Evolutionary conservation across 345 rosid species (phyloP), one percentile per base, ranked within the genome.

Genomic region (Citrus cavaleriei): DNA sequence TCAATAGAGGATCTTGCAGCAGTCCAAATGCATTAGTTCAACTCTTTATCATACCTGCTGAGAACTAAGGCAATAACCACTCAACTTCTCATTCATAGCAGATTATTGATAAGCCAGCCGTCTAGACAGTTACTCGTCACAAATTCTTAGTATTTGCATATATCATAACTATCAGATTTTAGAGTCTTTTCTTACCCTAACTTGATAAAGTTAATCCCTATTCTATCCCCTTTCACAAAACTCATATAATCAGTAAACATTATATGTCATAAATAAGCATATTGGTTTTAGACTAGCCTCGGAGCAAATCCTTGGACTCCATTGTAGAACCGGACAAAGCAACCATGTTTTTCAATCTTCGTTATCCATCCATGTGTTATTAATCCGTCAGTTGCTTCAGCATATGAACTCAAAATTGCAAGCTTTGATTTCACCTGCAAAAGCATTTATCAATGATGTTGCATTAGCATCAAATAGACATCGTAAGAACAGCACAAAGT

Each of bases 231-330:
- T 27, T 10, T 32, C 25, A 55, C 24, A 18, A 54, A 32, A 25
- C 6, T 19, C 7, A 27, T 28, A 21, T 68, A 37, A 77, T 66
- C 25, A 76, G 35, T 24, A 66, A 66, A 66, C 5, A 37, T 38
- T 18, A 38, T 51, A 46, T 69, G 35, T 19, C 63, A 64, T 54
- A 32, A 25, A 66, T 4, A 67, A 66, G n/a, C 55, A 63, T 63
- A 46, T 30, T 5, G 25, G 77, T 78, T 24, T 30, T 78, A 62
- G 54, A 87, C 88, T 79, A 67, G 81, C 99, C 99, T 88, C 77
- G 97, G 89, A 82, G 89, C 92, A 87, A 96, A 92, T 82, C 98
- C 99, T 80, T 94, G 99, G 84, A 96, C 98, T 80, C 98, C 98
- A 88, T 90, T 96, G 83, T 94, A 96, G 77, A 96, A 96, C 74